Evolutionary conservation across 2,329 filamentous ascomycete genomes (phyloP).

Genomic region (Ophiosphaerella korrae): DNA sequence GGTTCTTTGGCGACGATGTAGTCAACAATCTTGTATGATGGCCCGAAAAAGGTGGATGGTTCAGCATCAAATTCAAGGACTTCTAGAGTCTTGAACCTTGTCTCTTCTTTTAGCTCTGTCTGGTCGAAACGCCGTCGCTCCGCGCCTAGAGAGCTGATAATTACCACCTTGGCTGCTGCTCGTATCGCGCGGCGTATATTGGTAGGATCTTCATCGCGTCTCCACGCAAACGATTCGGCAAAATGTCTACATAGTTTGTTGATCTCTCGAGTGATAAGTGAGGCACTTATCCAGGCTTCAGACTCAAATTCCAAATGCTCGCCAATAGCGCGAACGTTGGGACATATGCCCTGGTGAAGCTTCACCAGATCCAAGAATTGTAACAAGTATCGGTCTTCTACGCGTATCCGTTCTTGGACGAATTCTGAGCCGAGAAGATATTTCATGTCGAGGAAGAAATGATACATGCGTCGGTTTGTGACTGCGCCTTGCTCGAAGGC

Average conservation of each 20-base stretch:
- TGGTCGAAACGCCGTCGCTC: conserved; percentile 85
- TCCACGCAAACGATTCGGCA: conserved; percentile 80
- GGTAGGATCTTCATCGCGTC: conserved; percentile 65
- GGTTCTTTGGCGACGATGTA: conserved; percentile 87
- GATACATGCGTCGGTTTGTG: conserved; percentile 93
- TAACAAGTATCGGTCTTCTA: conserved; percentile 83
- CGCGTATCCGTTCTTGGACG: conserved; percentile 82
- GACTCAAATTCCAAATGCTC: conserved; percentile 99
- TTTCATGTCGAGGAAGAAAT: conserved; percentile 94
- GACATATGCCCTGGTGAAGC: conserved; percentile 94
- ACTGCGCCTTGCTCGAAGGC: conserved; percentile 94
- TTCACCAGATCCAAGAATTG: conserved; percentile 97
- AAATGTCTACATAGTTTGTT: conserved; percentile 90
- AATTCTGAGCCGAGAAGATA: conserved; percentile 88
- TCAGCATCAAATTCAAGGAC: conserved; percentile 78
- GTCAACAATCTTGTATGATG: conserved; percentile 68
- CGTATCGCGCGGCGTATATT: conserved; percentile 74
- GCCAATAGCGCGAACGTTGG: conserved; percentile 86
- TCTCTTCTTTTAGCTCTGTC: conserved; percentile 84
- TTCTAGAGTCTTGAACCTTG: conserved; percentile 77
- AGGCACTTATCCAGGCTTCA: conserved; percentile 96
- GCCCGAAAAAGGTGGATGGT: conserved; percentile 31
- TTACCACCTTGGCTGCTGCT: conserved; percentile 79
- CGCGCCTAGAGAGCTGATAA: conserved; percentile 86
- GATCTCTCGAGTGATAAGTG: conserved; percentile 90